Percentiles rank a stretch among this genome's conserved stretches.
phyloP scores from a whole-genome alignment of 176 grass and related monocot genomes.

The Raddia guianensis region DNA sequence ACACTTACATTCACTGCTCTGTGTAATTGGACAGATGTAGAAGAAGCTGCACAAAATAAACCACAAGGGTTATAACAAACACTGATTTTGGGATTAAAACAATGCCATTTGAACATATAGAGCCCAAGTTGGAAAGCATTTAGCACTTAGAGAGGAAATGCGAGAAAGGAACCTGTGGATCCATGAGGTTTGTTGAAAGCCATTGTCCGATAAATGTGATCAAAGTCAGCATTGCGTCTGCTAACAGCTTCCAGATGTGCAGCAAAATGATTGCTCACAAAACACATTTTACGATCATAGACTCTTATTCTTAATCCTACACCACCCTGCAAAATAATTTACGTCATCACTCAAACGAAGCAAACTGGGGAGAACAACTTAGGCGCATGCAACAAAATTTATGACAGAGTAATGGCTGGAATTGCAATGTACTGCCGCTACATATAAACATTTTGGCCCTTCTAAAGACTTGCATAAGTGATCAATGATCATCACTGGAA shows the following conservation, averaged over 20 bases:
- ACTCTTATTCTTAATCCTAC: slow-evolving; percentile 99
- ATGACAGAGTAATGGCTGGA: background rate
- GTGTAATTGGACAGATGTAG: slow-evolving; percentile 95
- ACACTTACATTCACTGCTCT: slow-evolving; percentile 85
- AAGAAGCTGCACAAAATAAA: slow-evolving; percentile 65
- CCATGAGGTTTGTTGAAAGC: slow-evolving; percentile 96
- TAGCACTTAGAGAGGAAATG: slow-evolving; percentile 32
- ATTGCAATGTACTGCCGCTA: slow-evolving; percentile 19
- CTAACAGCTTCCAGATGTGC: slow-evolving; percentile 94
- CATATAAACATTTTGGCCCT: slow-evolving; percentile 9
- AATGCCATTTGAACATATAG: slow-evolving; percentile 14
- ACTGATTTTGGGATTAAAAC: slow-evolving; percentile 20
- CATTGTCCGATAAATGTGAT: slow-evolving; percentile 89
- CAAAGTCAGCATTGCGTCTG: slow-evolving; percentile 90
- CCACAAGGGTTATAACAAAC: slow-evolving; percentile 41
- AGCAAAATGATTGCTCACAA: slow-evolving; percentile 96
- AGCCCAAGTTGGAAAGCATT: slow-evolving; percentile 8
- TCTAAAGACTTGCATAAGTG: background rate
- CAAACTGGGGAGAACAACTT: slow-evolving; percentile 28
- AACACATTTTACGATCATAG: slow-evolving; percentile 88
- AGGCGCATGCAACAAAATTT: slow-evolving; percentile 28
- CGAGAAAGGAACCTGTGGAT: slow-evolving; percentile 61
- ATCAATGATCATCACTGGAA: background rate
- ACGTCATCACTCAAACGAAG: slow-evolving; percentile 34
- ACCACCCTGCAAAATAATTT: slow-evolving; percentile 70